These are phyloP conservation scores for Senna tora DNA, from an alignment of 306 rosid species.

Conservation along the genomic window DNA sequence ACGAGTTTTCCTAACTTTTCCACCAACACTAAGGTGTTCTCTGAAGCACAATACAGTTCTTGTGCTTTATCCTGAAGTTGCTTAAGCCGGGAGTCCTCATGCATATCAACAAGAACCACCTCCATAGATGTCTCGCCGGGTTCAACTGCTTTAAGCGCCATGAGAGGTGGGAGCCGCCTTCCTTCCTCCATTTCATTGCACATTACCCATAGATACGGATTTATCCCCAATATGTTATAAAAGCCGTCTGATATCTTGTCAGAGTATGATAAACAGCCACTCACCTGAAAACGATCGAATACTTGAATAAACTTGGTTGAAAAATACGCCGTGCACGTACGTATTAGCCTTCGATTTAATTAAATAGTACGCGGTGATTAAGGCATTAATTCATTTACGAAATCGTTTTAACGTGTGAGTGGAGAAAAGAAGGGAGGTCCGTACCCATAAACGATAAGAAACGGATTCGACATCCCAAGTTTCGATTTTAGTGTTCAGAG, in stretches of 20 bases:
- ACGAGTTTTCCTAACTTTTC: conserved; percentile 91
- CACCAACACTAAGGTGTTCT: conserved; percentile 69
- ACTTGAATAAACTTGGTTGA: not conserved
- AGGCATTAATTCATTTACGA: not conserved
- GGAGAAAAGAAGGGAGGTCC: conserved; percentile 5
- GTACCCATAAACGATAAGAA: conserved; percentile 94
- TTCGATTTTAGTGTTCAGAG: conserved; percentile 50
- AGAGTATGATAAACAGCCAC: conserved; percentile 90
- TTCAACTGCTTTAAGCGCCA: conserved; percentile 76
- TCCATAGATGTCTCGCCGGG: conserved; percentile 73
- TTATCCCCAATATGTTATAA: conserved; percentile 94
- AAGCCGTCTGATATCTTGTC: conserved; percentile 94
- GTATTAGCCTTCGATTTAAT: not conserved
- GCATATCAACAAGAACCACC: conserved; percentile 77
- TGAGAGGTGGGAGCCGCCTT: conserved; percentile 64
- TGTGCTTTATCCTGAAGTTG: conserved; percentile 90
- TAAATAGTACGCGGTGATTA: not conserved
- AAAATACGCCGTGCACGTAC: not conserved
- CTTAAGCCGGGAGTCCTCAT: conserved; percentile 71
- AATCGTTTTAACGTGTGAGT: not conserved
- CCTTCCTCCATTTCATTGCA: conserved; percentile 83
- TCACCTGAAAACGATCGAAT: conserved; percentile 62
- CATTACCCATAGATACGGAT: conserved; percentile 93
- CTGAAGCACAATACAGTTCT: conserved; percentile 74
- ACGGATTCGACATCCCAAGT: conserved; percentile 72